Evolutionary conservation across 345 rosid genomes (phyloP).

Genomic region (Rhodomyrtus tomentosa): DNA sequence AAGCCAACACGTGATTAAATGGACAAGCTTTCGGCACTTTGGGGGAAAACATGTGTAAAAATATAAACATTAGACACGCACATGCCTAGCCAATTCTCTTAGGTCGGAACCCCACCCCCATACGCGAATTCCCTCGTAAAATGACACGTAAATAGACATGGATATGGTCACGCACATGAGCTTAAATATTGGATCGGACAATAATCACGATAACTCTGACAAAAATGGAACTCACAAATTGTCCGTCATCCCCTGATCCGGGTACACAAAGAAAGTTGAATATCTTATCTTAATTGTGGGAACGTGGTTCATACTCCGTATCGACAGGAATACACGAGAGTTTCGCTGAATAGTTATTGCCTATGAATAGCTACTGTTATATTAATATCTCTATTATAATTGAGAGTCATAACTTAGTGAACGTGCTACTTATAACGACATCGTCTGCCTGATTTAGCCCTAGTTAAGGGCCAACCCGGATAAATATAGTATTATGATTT

Average conservation of each 20-base stretch:
- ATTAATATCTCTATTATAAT: no score
- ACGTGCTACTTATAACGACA: no score
- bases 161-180: no score
- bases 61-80: neutral
- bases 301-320: no score
- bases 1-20: neutral
- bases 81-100: neutral
- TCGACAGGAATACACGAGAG: no score
- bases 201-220: no score
- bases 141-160: neutral
- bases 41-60: neutral
- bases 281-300: neutral
- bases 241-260: neutral
- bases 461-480: no score
- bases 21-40: neutral
- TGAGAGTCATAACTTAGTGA: no score
- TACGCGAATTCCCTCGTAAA: neutral
- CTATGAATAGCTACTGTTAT: no score
- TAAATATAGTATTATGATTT: no score
- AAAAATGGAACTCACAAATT: neutral
- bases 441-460: fast-evolving
- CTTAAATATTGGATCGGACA: neutral
- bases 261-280: neutral
- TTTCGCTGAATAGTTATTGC: no score
- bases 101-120: neutral